phyloP scores from a whole-genome alignment of 305 asterid genomes.

The Fraxinus xanthoxyloides region DNA sequence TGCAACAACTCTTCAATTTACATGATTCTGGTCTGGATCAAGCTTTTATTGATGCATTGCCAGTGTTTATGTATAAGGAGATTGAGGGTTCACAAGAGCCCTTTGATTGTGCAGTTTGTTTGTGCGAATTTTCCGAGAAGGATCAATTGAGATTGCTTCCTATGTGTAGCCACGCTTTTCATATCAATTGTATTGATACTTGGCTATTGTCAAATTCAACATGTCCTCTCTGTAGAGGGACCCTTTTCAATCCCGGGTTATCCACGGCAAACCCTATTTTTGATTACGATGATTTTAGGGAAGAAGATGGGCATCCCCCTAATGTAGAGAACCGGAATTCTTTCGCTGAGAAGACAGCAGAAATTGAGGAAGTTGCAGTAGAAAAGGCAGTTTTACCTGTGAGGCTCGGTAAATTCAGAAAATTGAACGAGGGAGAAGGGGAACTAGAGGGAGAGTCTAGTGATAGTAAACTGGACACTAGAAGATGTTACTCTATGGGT shows the following conservation, averaged over 20 bases:
- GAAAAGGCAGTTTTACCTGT: constrained; percentile 73
- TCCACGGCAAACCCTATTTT: constrained; percentile 75
- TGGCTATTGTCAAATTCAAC: constrained; percentile 95
- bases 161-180: constrained; percentile 93
- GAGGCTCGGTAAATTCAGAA: constrained; percentile 86
- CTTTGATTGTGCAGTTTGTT: constrained; percentile 91
- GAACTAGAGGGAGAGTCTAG: constrained; percentile 67
- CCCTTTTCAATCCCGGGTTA: constrained; percentile 76
- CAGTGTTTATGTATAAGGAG: constrained; percentile 80
- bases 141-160: constrained; percentile 93
- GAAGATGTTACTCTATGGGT: constrained; percentile 96
- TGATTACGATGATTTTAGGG: constrained; percentile 67
- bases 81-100: constrained; percentile 91
- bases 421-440: constrained; percentile 47
- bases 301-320: constrained; percentile 49
- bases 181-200: constrained; percentile 81
- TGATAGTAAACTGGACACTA: constrained; percentile 78
- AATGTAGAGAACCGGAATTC: constrained; percentile 38
- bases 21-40: constrained; percentile 97
- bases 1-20: constrained; percentile 84
- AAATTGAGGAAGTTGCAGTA: constrained; percentile 49
- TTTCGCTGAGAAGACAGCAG: constrained; percentile 56
- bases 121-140: constrained; percentile 75
- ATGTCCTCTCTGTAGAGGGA: constrained; percentile 87
- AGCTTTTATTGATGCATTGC: constrained; percentile 85